phyloP scores from a whole-genome alignment of 768 basidiomycete genomes.

The Dioszegia hungarica region DNA sequence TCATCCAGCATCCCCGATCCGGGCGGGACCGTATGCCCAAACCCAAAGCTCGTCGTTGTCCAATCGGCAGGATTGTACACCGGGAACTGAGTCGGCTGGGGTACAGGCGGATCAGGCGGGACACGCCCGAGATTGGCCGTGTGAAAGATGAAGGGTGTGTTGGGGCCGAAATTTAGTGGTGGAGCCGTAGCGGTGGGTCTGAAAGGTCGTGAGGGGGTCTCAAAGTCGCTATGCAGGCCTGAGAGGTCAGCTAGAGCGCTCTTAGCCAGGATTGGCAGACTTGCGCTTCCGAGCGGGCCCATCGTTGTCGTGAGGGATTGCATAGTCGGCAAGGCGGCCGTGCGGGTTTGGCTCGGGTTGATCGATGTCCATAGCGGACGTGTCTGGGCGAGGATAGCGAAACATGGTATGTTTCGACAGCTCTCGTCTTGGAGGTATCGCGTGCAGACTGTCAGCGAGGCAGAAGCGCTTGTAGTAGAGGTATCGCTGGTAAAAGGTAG shows the following conservation, averaged over 20 bases:
- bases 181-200: constrained; percentile 6
- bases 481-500: background rate
- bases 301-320: constrained; percentile 17
- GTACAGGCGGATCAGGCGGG: background rate
- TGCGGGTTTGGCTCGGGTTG: constrained; percentile 12
- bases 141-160: constrained; percentile 20
- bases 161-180: constrained; percentile 6
- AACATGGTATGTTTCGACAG: too few relatives aligned
- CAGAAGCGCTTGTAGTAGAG: too few relatives aligned
- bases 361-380: constrained; percentile 39
- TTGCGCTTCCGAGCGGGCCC: constrained; percentile 38
- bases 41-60: constrained; percentile 13
- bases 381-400: constrained; percentile 22
- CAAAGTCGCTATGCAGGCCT: constrained; percentile 38
- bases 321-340: constrained; percentile 18
- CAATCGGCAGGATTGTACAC: constrained; percentile 14
- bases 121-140: background rate
- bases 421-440: too few relatives aligned
- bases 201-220: constrained; percentile 17
- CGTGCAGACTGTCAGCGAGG: too few relatives aligned
- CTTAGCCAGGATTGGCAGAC: background rate
- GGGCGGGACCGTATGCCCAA: too few relatives aligned
- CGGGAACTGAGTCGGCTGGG: constrained; percentile 8
- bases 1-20: too few relatives aligned
- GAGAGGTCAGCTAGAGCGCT: background rate